Conservation (phyloP, 148 eudicot species). For the Camellia sinensis region DNA sequence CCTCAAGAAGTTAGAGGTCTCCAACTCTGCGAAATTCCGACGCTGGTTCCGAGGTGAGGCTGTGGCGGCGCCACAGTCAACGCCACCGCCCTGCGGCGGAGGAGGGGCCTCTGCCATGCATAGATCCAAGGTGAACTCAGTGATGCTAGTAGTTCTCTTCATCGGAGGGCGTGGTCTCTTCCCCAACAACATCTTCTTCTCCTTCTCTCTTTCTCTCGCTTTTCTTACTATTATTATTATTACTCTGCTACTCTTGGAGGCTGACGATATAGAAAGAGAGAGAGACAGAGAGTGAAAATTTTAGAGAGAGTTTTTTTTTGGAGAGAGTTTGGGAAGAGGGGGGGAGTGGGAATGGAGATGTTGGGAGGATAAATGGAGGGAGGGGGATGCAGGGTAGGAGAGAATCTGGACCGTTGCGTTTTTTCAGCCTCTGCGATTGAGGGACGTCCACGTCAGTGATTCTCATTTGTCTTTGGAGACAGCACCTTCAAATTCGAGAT, state of each 20-base stretch:
- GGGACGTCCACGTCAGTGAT: slow-evolving; percentile 13
- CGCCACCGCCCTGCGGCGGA: slow-evolving; percentile 15
- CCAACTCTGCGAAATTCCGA: slow-evolving; percentile 49
- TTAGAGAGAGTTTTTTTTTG: neutral
- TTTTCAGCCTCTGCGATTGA: neutral
- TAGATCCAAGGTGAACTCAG: slow-evolving; percentile 57
- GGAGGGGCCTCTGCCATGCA: neutral
- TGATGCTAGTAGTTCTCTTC: slow-evolving; percentile 79
- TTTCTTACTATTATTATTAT: neutral
- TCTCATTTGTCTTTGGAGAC: neutral
- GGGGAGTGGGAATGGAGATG: neutral
- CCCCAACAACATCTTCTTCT: slow-evolving; percentile 48
- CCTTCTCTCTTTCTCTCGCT: neutral
- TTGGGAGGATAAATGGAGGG: slow-evolving; percentile 23
- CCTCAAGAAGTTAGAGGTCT: slow-evolving; percentile 39
- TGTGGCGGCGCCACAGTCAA: neutral
- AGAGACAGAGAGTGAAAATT: neutral
- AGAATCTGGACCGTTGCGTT: slow-evolving; percentile 26
- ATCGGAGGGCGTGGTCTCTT: slow-evolving; percentile 55
- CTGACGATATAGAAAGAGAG: neutral
- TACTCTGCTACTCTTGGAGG: neutral
- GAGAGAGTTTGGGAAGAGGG: neutral
- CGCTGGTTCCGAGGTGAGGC: slow-evolving; percentile 29
- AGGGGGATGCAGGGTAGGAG: slow-evolving; percentile 20
- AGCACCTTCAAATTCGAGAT: neutral